Evolutionary conservation across 768 basidiomycete species (phyloP).

Genomic region (Botryobasidium botryosum): DNA sequence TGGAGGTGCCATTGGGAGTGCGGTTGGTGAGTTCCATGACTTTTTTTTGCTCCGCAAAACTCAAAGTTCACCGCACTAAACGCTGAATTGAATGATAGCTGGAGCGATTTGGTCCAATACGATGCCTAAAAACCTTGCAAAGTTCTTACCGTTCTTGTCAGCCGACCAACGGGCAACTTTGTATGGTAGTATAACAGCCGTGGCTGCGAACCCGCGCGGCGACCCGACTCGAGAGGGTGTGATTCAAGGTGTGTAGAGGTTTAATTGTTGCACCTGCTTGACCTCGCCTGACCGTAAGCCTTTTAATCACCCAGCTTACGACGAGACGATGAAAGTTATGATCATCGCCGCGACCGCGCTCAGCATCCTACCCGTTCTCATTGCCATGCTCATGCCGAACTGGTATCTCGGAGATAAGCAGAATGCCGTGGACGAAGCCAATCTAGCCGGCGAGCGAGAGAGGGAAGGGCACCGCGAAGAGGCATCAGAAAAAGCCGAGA

Average conservation of each 20-base stretch:
- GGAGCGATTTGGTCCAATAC: slow-evolving; percentile 45
- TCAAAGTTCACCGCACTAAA: not conserved
- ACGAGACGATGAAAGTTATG: slow-evolving; percentile 31
- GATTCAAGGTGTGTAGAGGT: slow-evolving; percentile 26
- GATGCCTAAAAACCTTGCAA: slow-evolving; percentile 45
- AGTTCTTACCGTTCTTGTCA: slow-evolving; percentile 35
- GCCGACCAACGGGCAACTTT: slow-evolving; percentile 28
- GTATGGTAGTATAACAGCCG: slow-evolving; percentile 40
- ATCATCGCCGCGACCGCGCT: slow-evolving; percentile 35
- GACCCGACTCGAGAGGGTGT: slow-evolving; percentile 48
- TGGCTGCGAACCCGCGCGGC: slow-evolving; percentile 30
- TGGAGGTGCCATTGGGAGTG: slow-evolving; percentile 48
- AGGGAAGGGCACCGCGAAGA: no score
- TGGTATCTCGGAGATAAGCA: slow-evolving; percentile 53
- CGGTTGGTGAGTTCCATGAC: slow-evolving; percentile 27
- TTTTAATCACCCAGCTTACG: slow-evolving; percentile 25
- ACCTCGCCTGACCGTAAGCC: not conserved
- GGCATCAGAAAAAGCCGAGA: no score
- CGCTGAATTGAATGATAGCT: slow-evolving; percentile 20
- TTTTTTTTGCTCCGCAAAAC: not conserved
- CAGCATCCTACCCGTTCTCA: slow-evolving; percentile 39
- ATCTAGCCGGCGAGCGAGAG: no score
- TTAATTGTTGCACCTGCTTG: not conserved
- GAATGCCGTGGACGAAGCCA: slow-evolving; percentile 62
- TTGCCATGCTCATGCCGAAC: slow-evolving; percentile 44